A percentile compares a stretch with the other conserved stretches of the same genome.
These are phyloP conservation scores for Calocybe gangraenosa DNA, from an alignment of 768 basidiomycete species.

Conservation along the genomic window DNA sequence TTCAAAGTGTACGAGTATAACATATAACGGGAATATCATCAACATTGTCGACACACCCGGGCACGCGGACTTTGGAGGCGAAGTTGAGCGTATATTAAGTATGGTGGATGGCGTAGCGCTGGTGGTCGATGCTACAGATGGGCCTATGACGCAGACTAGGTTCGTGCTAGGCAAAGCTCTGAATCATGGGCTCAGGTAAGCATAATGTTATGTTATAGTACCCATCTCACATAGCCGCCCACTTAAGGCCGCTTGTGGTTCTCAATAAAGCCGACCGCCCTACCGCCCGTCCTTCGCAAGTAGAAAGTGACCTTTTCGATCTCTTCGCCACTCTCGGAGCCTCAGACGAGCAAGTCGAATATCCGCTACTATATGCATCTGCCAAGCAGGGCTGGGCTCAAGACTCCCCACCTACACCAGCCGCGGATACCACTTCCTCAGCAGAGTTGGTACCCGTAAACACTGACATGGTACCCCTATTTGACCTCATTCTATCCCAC, in stretches of 20 bases:
- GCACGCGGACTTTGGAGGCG: conserved; percentile 61
- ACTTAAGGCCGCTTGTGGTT: conserved; percentile 39
- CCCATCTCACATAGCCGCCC: background rate
- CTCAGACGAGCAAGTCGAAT: conserved; percentile 48
- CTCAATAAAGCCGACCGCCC: conserved; percentile 48
- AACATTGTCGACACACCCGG: conserved; percentile 62
- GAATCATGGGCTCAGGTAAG: conserved; percentile 36
- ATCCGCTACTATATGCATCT: conserved; percentile 46
- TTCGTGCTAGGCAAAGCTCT: conserved; percentile 48
- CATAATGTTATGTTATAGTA: background rate
- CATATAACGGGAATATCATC: conserved; percentile 44
- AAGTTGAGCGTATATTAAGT: conserved; percentile 56
- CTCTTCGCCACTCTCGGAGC: conserved; percentile 48
- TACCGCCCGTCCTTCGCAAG: conserved; percentile 38
- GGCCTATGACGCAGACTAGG: conserved; percentile 57
- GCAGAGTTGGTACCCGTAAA: conserved; percentile 6
- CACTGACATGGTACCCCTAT: conserved; percentile 38
- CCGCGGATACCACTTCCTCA: conserved; percentile 6
- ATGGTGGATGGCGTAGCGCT: conserved; percentile 61
- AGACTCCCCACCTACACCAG: conserved; percentile 18
- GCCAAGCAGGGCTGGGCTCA: conserved; percentile 50
- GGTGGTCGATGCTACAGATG: conserved; percentile 57
- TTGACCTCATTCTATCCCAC: conserved; percentile 43
- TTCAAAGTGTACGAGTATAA: conserved; percentile 52
- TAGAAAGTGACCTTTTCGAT: conserved; percentile 48